Evolutionary conservation across 2,329 filamentous ascomycete genomes (phyloP).

Genomic region (Scytalidium lignicola): DNA sequence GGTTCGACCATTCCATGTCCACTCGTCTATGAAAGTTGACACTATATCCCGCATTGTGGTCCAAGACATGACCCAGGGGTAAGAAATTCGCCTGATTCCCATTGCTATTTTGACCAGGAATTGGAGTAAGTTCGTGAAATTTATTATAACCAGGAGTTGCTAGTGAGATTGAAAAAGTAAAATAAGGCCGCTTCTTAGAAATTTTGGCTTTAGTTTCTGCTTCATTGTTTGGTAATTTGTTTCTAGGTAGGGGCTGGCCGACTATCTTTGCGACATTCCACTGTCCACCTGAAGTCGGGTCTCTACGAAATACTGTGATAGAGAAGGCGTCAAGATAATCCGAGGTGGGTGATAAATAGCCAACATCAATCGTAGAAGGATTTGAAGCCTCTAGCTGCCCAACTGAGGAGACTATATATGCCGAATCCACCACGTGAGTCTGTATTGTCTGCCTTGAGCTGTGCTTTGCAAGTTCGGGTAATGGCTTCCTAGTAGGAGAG

Average conservation of each 20-base stretch:
- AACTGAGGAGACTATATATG: background rate
- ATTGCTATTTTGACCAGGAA: background rate
- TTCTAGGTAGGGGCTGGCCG: conserved; percentile 18
- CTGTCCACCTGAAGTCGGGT: conserved; percentile 62
- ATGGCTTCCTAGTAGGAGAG: conserved; percentile 10
- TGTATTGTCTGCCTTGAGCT: background rate
- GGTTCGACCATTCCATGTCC: conserved; percentile 40
- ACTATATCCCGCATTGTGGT: conserved; percentile 1
- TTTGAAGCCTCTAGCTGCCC: background rate
- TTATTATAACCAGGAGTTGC: conserved; percentile 26
- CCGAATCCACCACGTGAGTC: background rate
- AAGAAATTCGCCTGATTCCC: background rate
- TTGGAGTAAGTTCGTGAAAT: conserved; percentile 16
- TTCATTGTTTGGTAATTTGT: too few relatives aligned
- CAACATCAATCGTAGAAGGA: background rate
- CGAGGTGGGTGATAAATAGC: background rate
- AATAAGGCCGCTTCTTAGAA: conserved; percentile 32
- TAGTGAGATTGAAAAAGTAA: conserved; percentile 26
- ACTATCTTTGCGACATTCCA: conserved; percentile 70
- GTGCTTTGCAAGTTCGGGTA: conserved; percentile 12
- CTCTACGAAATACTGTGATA: conserved; percentile 62
- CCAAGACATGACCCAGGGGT: background rate
- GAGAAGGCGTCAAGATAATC: conserved; percentile 15
- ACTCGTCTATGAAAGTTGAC: conserved; percentile 46
- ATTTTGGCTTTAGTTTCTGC: conserved; percentile 14